A percentile compares a stretch with the other conserved stretches of the same genome.
Conservation (phyloP, 805 yeast species). For the Wickerhamiella galacta region DNA sequence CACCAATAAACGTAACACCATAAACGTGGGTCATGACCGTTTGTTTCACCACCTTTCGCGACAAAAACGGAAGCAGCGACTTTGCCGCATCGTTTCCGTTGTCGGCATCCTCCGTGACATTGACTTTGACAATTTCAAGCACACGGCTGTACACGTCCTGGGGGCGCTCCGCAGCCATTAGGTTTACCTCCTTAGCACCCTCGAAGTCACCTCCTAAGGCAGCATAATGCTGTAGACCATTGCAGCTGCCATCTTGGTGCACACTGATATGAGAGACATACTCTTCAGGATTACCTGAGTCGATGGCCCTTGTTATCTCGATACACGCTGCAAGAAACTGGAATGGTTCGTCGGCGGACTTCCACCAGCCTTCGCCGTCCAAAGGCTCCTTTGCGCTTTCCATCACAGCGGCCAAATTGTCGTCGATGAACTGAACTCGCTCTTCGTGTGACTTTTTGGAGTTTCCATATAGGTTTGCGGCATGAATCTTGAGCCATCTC, state of each 20-base stretch:
- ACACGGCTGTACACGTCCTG: conserved; percentile 47
- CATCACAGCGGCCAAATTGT: conserved; percentile 28
- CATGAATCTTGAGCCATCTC: conserved; percentile 44
- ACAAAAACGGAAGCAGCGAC: conserved; percentile 43
- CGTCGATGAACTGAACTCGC: conserved; percentile 33
- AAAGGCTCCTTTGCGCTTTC: conserved; percentile 34
- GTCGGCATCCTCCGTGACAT: conserved; percentile 32
- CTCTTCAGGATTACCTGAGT: conserved; percentile 29
- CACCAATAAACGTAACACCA: conserved; percentile 92
- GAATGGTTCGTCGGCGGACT: conserved; percentile 44
- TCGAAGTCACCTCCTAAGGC: conserved; percentile 54
- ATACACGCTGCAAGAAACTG: conserved; percentile 41
- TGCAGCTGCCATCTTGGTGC: conserved; percentile 54
- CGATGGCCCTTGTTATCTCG: conserved; percentile 35
- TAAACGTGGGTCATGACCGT: conserved; percentile 97
- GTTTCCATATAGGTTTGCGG: conserved; percentile 42
- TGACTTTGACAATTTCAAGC: conserved; percentile 29
- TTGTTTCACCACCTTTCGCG: conserved; percentile 84
- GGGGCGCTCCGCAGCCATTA: conserved; percentile 38
- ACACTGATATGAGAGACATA: conserved; percentile 38
- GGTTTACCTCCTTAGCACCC: conserved; percentile 47
- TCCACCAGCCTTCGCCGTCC: conserved; percentile 36
- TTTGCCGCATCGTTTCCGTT: conserved; percentile 19
- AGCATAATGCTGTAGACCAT: conserved; percentile 54
- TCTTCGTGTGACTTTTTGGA: conserved; percentile 38